Evolutionary conservation across 31 red algal species (phyloP), one percentile per base, ranked within the genome.

Genomic region (Endocladia muricata): DNA sequence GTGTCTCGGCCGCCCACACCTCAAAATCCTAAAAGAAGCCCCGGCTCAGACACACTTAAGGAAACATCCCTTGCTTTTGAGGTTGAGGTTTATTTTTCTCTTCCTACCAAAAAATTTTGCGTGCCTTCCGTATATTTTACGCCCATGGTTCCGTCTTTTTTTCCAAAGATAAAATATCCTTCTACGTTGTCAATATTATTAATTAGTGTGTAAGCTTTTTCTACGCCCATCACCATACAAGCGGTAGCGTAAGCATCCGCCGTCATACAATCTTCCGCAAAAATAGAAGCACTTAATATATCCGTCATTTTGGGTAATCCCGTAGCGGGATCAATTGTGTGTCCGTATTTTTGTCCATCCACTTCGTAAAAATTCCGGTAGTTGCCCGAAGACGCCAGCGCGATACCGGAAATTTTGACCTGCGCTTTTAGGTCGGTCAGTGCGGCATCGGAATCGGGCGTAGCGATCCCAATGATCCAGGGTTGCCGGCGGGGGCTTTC

Each of bases 211-310:
- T n/a, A n/a, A n/a, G n/a, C n/a, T n/a, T n/a, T n/a, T n/a, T n/a
- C n/a, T n/a, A n/a, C 44, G 23, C 67, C 67, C 34, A 43, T 71
- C 13, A 26, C 39, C 67, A 71, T 71, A 8, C 9, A 51, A 54
- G 67, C 67, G 7, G 67, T 71, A 21, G 67, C 67, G 11, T 51
- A 71, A 21, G 67, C 67, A 51, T 71, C 67, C 7, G 67, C 67
- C 30, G 34, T 54, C 13, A 51, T 51, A 52, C 67, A 71, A 26
- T 43, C 9, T 8, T 51, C 9, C 9, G 13, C 34, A 71, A 54
- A 13, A 25, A 71, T 25, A 26, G 34, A 21, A 19, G 38, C 39
- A 51, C 67, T 71, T 25, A 71, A 51, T 51, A 71, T 54, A 9
- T 15, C 9, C 11, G 11, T 43, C 28, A 19, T 51, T 51, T 54